Base-by-base conservation (phyloP, 345 rosid species). In the Brassica rapa region DNA sequence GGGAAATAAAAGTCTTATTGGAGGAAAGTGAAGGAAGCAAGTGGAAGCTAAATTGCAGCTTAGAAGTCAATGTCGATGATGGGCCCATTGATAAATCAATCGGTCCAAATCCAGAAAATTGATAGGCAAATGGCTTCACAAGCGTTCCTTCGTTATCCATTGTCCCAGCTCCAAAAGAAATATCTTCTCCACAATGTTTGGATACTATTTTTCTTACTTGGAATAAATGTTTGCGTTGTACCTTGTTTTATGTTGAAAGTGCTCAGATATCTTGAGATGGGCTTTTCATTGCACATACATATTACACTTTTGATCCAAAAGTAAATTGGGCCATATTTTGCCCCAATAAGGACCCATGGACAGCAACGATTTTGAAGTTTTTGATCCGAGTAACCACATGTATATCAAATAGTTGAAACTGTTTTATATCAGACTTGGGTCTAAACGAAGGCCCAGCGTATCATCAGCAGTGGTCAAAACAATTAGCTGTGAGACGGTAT, bases 71-170 rank as follows among this genome's bases (percentile, higher is more conserved):
- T 39, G 66, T 80, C 82, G 70, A 37, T 21, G 37, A 74, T 25
- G 66, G 75, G 49, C 67, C 82, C 82, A 37, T 49, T 51, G 41
- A 68, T 39, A 14, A n/a, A 25, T 7, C 70, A 62, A 62, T 69
- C 75, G 71, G 14, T 74, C 82, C 75, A 78, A 56, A 53, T 53
- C 60, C 60, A 16, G 16, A 63, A 80, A 80, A 68, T 69, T 80
- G 82, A 80, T 74, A 69, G 57, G 79, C 55, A 29, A 73, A 80
- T 74, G 71, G 79, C 79, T 74, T 74, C 30, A 37, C 29, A 9
- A 80, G 23, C 83, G 71, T 74, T 74, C 83, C 83, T 73, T 74
- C 39, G 29, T 80, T 73, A 80, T 80, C 82, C 82, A 62, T 19
- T 68, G 64, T 67, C 66, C 23, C 29, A 62, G 57, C 75, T 71